These are phyloP conservation scores for Casuarina equisetifolia DNA, from an alignment of 306 rosid genomes.

Conservation along the genomic window DNA sequence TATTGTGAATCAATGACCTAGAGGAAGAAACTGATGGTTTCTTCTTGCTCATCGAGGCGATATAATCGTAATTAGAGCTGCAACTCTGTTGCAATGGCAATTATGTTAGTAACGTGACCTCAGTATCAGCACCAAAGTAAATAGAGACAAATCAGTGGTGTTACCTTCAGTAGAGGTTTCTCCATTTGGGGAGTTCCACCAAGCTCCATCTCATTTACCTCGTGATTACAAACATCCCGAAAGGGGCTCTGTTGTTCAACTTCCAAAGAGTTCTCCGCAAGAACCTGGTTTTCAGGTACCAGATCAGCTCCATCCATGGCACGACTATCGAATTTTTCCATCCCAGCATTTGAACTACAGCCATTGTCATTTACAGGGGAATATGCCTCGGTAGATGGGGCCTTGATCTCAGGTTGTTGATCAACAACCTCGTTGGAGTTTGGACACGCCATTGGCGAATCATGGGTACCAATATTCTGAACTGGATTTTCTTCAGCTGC, in stretches of 20 bases:
- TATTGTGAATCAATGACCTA: constrained; percentile 32
- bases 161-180: constrained; percentile 52
- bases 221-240: constrained; percentile 31
- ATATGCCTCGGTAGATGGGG: constrained; percentile 16
- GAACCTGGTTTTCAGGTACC: constrained; percentile 27
- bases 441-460: constrained; percentile 22
- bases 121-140: constrained; percentile 12
- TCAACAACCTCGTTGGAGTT: constrained; percentile 26
- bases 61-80: constrained; percentile 37
- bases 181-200: constrained; percentile 39
- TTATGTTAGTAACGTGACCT: constrained; percentile 12
- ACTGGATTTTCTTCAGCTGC: constrained; percentile 17
- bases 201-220: constrained; percentile 37
- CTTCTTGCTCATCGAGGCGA: constrained; percentile 41
- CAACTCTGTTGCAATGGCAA: constrained; percentile 37
- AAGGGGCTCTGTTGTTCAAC: constrained; percentile 41
- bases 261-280: constrained; percentile 31
- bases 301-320: constrained; percentile 35
- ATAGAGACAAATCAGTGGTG: not conserved
- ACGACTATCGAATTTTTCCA: constrained; percentile 30
- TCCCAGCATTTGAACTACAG: constrained; percentile 23
- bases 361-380: constrained; percentile 3
- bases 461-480: not conserved
- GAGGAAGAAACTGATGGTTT: constrained; percentile 52
- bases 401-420: constrained; percentile 36